phyloP scores from a whole-genome alignment of 106 monocot species.

The Dendrobium officinale region DNA sequence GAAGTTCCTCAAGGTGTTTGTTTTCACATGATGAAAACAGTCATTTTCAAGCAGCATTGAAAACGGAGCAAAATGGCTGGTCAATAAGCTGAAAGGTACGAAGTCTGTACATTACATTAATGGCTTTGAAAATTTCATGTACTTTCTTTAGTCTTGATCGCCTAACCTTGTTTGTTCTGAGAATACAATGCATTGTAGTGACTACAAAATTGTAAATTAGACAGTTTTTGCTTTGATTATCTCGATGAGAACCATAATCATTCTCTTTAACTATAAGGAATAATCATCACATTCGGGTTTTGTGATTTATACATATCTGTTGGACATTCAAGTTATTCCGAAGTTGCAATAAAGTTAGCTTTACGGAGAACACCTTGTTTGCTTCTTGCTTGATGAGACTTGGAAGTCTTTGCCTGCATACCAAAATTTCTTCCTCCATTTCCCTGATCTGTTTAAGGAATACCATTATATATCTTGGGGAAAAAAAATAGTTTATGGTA shows the following conservation, averaged over 20 bases:
- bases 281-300: too few relatives aligned
- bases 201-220: neutral
- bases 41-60: slow-evolving; percentile 72
- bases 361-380: neutral
- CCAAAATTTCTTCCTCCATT: neutral
- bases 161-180: neutral
- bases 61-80: slow-evolving; percentile 78
- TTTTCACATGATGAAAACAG: slow-evolving; percentile 23
- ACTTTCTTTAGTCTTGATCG: neutral
- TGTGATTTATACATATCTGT: neutral
- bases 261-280: too few relatives aligned
- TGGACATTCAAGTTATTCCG: neutral
- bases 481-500: neutral
- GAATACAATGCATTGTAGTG: neutral
- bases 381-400: neutral
- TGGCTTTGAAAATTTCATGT: neutral
- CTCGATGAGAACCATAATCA: neutral
- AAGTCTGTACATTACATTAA: slow-evolving; percentile 4
- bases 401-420: neutral
- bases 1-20: neutral
- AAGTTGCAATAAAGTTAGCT: neutral
- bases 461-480: too few relatives aligned
- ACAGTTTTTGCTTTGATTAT: neutral
- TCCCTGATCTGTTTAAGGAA: too few relatives aligned
- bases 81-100: slow-evolving; percentile 86